Evolutionary conservation across 306 rosid species (phyloP).

Genomic region (Cicer bijugum): DNA sequence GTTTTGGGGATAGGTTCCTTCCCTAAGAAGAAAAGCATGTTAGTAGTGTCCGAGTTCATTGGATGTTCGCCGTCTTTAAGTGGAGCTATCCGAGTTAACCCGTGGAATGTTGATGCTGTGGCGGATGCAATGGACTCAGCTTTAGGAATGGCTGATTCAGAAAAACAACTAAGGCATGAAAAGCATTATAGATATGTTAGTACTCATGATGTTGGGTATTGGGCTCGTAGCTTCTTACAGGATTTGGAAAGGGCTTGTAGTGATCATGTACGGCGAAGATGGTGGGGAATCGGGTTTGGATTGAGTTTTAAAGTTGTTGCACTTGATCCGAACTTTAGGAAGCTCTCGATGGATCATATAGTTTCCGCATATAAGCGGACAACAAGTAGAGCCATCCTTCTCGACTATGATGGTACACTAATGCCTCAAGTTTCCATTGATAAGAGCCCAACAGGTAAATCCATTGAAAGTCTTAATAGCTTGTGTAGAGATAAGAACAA

Average conservation of each 20-base stretch:
- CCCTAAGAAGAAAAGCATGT: conserved; percentile 70
- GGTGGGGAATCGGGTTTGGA: conserved; percentile 93
- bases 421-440: conserved; percentile 74
- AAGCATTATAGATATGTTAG: conserved; percentile 90
- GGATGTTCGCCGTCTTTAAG: conserved; percentile 92
- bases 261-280: conserved; percentile 72
- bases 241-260: conserved; percentile 82
- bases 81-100: conserved; percentile 89
- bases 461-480: conserved; percentile 61
- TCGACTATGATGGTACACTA: conserved; percentile 85
- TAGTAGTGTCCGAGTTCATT: conserved; percentile 86
- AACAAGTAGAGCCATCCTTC: conserved; percentile 67
- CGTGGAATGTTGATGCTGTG: conserved; percentile 86
- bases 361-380: conserved; percentile 77
- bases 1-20: conserved; percentile 56
- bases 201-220: conserved; percentile 84
- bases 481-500: conserved; percentile 74
- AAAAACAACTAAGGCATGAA: conserved; percentile 86
- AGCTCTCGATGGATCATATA: conserved; percentile 78
- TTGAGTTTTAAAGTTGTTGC: conserved; percentile 87
- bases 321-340: conserved; percentile 78
- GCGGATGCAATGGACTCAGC: conserved; percentile 88
- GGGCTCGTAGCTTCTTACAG: conserved; percentile 87
- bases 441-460: conserved; percentile 67
- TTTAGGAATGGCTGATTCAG: conserved; percentile 67